Percentiles rank a stretch among this genome's conserved stretches.
Conservation (phyloP, 2,329 filamentous ascomycete species). For the Immersiporthe knoxdaviesiana region DNA sequence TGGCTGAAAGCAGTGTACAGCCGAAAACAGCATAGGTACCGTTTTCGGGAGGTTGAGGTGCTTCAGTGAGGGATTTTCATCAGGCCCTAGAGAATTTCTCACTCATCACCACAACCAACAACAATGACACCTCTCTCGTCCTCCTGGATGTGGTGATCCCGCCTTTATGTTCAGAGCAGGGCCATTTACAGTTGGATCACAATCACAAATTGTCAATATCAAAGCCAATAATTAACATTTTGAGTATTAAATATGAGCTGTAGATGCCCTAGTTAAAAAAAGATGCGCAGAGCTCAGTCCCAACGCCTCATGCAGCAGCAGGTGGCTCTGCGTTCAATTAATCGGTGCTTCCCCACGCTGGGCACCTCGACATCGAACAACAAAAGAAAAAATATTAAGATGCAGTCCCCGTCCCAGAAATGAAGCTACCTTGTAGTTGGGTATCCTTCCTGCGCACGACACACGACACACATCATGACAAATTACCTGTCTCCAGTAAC, state of each 20-base stretch:
- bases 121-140: too few species aligned
- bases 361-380: not conserved
- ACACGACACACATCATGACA: too few species aligned
- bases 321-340: not conserved
- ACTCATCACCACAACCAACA: too few species aligned
- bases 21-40: too few species aligned
- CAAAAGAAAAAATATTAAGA: not conserved
- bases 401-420: not conserved
- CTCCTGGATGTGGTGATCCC: too few species aligned
- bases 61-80: too few species aligned
- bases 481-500: not conserved
- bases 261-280: not conserved
- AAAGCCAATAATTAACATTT: not conserved
- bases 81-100: too few species aligned
- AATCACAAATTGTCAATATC: not conserved
- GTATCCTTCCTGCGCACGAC: not conserved
- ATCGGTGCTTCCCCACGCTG: not conserved
- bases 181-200: not conserved
- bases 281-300: not conserved
- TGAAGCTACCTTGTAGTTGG: not conserved
- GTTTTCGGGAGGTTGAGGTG: too few species aligned
- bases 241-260: constrained; percentile 2
- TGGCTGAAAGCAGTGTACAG: too few species aligned
- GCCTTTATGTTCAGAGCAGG: too few species aligned
- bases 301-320: not conserved